Base-by-base conservation (phyloP, 1,284 basidiomycete species). In the Phaffia rhodozyma region DNA sequence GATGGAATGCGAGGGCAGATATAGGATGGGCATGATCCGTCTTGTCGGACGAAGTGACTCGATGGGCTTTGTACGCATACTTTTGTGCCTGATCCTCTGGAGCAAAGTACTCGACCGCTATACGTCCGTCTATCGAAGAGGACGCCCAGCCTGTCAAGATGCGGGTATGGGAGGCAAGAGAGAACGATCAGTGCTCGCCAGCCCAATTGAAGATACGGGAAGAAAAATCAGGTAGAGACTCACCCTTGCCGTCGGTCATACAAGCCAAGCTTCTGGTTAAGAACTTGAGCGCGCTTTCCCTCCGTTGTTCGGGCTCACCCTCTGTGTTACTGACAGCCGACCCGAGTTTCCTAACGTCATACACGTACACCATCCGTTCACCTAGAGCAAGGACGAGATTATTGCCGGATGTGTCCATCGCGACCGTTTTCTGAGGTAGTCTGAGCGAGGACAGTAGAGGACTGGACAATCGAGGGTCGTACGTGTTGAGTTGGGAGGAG, bases 11-110 rank as follows among this genome's bases (percentile, higher is more conserved):
- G 38, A 99, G 81, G 0, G 88, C 84, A 72, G 97, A 96, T 68
- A 98, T 93, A 0, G 94, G 92, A 84, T 91, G 98, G n/a, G 97
- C 92, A 68, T 92, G 89, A 73, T 99, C 96, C n/a, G 89, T 86
- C 48, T 88, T 89, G 57, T 90, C 86, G 1, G 87, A 85, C 72
- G 91, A 86, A 13, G 59, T 25, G 21, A 52, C n/a, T 23, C 94
- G 82, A 72, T 99, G 94, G 70, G 93, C 97, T 73, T 97, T 93
- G 83, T 97, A 99, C 2, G 96, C 96, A 74, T 98, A 99, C 76
- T 97, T 97, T 74, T 88, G 86, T 21, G 86, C 84, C 74, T 97
- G 91, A 0, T 81, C 79, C 29, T 83, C 81, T 0, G 84, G 79
- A 13, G 83, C 83, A 2, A 97, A 93, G 76, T 96, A 97, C 74